These are phyloP conservation scores for Chloropicon primus DNA, from an alignment of 139 green algal genomes.

Conservation along the genomic window DNA sequence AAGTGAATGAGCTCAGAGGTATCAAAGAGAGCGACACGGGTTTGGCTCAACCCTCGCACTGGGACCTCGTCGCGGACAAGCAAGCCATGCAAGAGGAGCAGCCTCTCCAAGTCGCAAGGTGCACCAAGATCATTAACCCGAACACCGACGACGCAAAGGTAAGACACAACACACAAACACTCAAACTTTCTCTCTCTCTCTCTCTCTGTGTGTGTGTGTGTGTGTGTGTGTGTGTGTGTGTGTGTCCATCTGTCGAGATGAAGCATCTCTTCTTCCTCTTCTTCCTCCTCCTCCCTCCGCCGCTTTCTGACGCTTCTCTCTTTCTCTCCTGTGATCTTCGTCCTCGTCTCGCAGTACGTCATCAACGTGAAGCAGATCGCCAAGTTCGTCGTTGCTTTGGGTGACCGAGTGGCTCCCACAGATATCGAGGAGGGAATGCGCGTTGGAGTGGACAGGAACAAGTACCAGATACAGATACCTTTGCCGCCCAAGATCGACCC, in stretches of 20 bases:
- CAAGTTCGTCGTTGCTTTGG: constrained; percentile 98
- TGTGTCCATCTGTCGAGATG: too few species aligned
- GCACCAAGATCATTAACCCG: constrained; percentile 99
- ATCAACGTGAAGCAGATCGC: constrained; percentile 99
- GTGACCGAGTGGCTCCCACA: constrained; percentile 91
- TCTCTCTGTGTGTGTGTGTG: too few species aligned
- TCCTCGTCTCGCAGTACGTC: constrained; percentile 79
- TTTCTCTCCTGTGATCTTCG: neutral
- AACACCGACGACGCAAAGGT: constrained; percentile 75
- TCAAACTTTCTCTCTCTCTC: too few species aligned
- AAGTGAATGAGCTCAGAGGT: constrained; percentile 68
- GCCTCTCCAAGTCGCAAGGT: constrained; percentile 87
- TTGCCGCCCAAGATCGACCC: constrained; percentile 97
- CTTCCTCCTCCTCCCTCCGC: neutral
- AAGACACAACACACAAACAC: too few species aligned
- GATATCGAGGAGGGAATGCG: constrained; percentile 99
- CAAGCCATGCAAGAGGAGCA: constrained; percentile 97
- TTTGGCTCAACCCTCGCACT: constrained; percentile 84
- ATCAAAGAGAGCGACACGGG: constrained; percentile 86
- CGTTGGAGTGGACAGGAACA: constrained; percentile 93
- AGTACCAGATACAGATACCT: constrained; percentile 97
- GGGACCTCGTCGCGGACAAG: constrained; percentile 98
- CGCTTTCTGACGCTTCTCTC: neutral
- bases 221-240: too few species aligned
- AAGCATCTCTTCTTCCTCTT: too few species aligned